Base-by-base conservation (phyloP, 345 rosid genomes). In the Salix caprea region DNA sequence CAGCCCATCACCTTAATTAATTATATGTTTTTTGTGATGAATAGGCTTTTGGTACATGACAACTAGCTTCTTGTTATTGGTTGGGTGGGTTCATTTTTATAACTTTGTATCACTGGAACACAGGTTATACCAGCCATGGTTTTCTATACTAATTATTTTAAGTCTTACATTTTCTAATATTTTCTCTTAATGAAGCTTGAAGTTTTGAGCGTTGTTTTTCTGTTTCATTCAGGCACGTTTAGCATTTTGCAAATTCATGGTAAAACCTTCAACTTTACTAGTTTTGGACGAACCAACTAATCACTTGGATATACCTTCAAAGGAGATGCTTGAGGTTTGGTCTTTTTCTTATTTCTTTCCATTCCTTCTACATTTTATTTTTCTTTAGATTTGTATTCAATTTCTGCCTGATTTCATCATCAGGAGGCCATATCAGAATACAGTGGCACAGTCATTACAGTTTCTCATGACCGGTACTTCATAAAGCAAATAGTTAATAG, bases 251-350 rank as follows among this genome's bases (percentile, higher is more conserved):
- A 93, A 90, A 75, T 95, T 95, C 85, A 95, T 95, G 99, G 98
- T 95, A 40, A 91, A 85, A 67, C 99, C 98, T 5, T 93, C 97
- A 1, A 91, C 96, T 39, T 75, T 95, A 62, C 90, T 95, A 4
- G 89, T 95, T 77, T 71, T 95, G 84, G 98, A 95, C 42, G 98
- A 95, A 82, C 98, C 99, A 8, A 95, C 99, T 48, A 95, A 95
- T 86, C 99, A 93, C 81, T 83, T 95, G 77, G 99, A 93, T 86
- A 95, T 95, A 70, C 97, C 99, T 77, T 93, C 99, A 21, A 95
- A 95, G 82, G 99, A 93, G 78, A 95, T 95, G 99, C 98, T 95
- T 11, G 98, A 95, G 99, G 99, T 95, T 82, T 56, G 82, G n/a
- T 34, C 71, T 52, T 66, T 21, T 62, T 28, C 28, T 19, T 26